Base-by-base conservation (phyloP, 805 yeast species). In the Saccharomycopsis sp. region DNA sequence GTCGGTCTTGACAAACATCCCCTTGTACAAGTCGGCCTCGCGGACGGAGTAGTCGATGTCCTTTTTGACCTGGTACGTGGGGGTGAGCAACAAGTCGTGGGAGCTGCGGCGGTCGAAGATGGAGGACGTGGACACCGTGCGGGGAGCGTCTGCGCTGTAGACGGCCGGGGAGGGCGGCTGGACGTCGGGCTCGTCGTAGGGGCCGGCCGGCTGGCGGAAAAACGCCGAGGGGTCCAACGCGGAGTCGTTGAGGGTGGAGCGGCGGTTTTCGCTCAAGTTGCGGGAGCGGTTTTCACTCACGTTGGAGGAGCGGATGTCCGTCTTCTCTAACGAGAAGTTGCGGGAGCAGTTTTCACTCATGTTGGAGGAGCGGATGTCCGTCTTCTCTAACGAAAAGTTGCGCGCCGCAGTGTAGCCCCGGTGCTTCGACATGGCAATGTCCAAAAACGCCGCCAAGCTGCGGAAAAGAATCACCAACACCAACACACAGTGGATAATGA, bases 21-120 rank as follows among this genome's bases (percentile, higher is more conserved):
- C 55, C 51, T 54, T 52, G 58, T 81, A 80, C 34, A 74, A 63
- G 65, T 84, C 89, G 1, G 81, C 84, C 65, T 84, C 89, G 59
- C 89, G 71, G 1, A 79, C 78, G 0, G 84, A 78, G 67, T 83
- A 83, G 65, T 84, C 84, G 9, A 69, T 75, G 18, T 63, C 57
- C 37, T 61, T 65, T 51, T 56, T 64, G 24, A 24, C 34, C 23
- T 24, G 51, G 34, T 51, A 53, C 24, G 40, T 16, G 52, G 48
- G 40, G 29, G 4, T 34, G 21, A 50, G 34, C 34, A 50, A 50
- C 8, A 50, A 50, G 64, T 48, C 65, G 51, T 46, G 55, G 41
- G 55, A 63, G 5, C 20, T 50, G 7, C 34, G 29, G 18, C 29
- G 24, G 34, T n/a, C 29, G 8, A 44, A 5, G 7, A 44, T 16